Percentiles rank a stretch among this genome's conserved stretches.
Conservation (phyloP, 2,329 filamentous ascomycete genomes). For the Fusarium denticulatum region DNA sequence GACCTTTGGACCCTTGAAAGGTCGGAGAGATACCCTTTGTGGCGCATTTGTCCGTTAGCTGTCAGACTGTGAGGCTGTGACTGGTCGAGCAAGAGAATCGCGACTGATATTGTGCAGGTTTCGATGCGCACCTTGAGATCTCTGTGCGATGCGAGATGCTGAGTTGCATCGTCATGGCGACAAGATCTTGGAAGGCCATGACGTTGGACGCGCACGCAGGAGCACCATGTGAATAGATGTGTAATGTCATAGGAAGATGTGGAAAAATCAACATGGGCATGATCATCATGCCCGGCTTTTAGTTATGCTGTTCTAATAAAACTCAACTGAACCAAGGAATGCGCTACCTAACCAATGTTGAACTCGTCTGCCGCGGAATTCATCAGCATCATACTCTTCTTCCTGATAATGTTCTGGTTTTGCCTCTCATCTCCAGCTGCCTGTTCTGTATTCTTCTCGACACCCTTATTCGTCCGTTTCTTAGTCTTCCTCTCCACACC, state of each 20-base stretch:
- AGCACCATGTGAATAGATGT: not conserved
- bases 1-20: constrained; percentile 20
- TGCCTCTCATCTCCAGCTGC: constrained; percentile 45
- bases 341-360: constrained; percentile 66
- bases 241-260: not conserved
- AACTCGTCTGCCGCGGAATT: constrained; percentile 73
- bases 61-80: constrained; percentile 30
- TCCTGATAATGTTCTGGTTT: constrained; percentile 61
- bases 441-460: constrained; percentile 51
- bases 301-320: constrained; percentile 21
- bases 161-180: constrained; percentile 14
- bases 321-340: constrained; percentile 27
- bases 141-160: constrained; percentile 8
- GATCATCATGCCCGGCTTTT: constrained; percentile 30
- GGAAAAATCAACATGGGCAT: constrained; percentile 13
- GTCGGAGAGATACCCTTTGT: constrained; percentile 14
- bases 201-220: constrained; percentile 8
- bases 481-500: constrained; percentile 60
- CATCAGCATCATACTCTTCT: constrained; percentile 72
- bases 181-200: constrained; percentile 7
- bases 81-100: constrained; percentile 12
- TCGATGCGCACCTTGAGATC: constrained; percentile 6
- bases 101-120: constrained; percentile 6
- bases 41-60: constrained; percentile 19
- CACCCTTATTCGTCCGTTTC: constrained; percentile 50